Evolutionary conservation across 1,139 yeast species (phyloP).

Genomic region (Debaryomyces subglobosus): DNA sequence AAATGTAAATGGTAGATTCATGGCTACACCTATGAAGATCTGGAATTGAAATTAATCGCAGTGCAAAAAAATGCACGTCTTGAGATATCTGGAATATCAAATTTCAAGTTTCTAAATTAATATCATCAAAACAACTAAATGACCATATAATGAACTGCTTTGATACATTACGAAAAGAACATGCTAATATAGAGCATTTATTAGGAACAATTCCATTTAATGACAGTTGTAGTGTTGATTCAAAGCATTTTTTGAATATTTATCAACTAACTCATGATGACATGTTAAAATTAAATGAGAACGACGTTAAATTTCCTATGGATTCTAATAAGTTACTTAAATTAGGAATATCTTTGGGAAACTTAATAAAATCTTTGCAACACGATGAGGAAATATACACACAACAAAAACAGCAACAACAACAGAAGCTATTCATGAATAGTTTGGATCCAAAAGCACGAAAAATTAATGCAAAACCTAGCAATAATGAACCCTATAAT

Average conservation of each 20-base stretch:
- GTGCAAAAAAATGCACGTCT: conserved; percentile 4
- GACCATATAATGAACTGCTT: conserved; percentile 5
- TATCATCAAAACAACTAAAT: neutral
- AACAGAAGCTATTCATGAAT: conserved; percentile 19
- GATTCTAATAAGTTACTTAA: conserved; percentile 44
- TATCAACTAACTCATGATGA: conserved; percentile 37
- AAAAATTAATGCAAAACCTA: neutral
- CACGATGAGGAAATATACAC: conserved; percentile 37
- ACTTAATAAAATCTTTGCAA: conserved; percentile 40
- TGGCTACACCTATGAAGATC: neutral
- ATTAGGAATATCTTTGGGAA: conserved; percentile 48
- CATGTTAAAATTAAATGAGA: conserved; percentile 25
- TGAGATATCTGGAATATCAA: neutral
- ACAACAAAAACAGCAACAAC: conserved; percentile 26
- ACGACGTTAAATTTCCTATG: conserved; percentile 33
- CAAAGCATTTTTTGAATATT: conserved; percentile 30
- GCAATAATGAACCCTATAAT: conserved; percentile 10
- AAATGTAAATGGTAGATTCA: conserved; percentile 5
- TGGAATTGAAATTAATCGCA: conserved; percentile 1
- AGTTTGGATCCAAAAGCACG: conserved; percentile 9
- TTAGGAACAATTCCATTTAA: conserved; percentile 41
- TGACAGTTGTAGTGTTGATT: conserved; percentile 17
- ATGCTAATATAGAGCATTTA: conserved; percentile 31
- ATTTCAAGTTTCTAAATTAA: neutral
- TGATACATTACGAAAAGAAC: conserved; percentile 28